Evolutionary conservation across 2,329 filamentous ascomycete genomes (phyloP).

Genomic region (Rugonectria rugulosa): DNA sequence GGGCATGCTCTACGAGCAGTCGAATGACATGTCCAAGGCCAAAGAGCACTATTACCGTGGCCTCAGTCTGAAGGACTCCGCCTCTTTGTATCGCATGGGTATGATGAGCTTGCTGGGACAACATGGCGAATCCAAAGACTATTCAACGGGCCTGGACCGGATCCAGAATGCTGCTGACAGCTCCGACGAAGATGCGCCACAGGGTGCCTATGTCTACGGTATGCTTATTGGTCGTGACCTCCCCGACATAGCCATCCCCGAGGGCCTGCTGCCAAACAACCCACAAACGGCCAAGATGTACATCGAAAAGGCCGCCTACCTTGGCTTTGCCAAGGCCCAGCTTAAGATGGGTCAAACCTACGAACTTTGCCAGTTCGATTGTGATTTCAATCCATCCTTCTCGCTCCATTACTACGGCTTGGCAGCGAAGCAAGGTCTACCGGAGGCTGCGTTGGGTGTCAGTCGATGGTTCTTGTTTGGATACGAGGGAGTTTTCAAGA

Average conservation of each 20-base stretch:
- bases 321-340: constrained; percentile 95
- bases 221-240: constrained; percentile 93
- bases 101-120: constrained; percentile 98
- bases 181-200: constrained; percentile 94
- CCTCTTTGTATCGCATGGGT: constrained; percentile 83
- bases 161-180: constrained; percentile 84
- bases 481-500: constrained; percentile 88
- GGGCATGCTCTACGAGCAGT: constrained; percentile 97
- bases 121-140: constrained; percentile 88
- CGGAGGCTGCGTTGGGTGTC: constrained; percentile 93
- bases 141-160: constrained; percentile 76
- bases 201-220: constrained; percentile 93
- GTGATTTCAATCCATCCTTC: constrained; percentile 91
- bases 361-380: constrained; percentile 91
- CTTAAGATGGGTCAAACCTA: constrained; percentile 97
- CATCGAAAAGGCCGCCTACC: constrained; percentile 94
- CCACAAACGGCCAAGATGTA: constrained; percentile 80
- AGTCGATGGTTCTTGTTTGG: constrained; percentile 99
- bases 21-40: constrained; percentile 90
- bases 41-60: constrained; percentile 90
- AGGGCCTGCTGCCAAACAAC: constrained; percentile 73
- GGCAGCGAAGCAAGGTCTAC: constrained; percentile 88
- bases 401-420: constrained; percentile 96
- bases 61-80: constrained; percentile 82
- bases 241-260: constrained; percentile 86